phyloP scores from a whole-genome alignment of 2,329 filamentous ascomycete genomes.

The Shiraia bambusicola region DNA sequence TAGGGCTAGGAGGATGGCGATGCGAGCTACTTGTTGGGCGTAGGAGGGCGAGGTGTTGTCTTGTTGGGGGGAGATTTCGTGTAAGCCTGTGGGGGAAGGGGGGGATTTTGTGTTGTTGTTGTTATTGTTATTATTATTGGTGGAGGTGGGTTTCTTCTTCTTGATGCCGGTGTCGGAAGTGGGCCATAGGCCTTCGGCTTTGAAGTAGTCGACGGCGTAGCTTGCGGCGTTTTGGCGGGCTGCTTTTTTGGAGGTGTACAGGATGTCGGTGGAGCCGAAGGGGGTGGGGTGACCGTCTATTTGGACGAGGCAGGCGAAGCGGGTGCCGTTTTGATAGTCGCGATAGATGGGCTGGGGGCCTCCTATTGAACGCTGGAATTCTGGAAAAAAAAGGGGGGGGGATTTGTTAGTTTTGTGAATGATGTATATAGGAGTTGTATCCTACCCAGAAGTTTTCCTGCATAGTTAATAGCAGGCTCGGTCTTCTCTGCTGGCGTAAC shows the following conservation, averaged over 20 bases:
- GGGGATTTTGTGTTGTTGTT: too few species aligned
- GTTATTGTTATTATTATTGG: too few species aligned
- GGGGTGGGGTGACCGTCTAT: conserved; percentile 22
- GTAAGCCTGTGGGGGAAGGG: too few species aligned
- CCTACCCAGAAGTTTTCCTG: conserved; percentile 44
- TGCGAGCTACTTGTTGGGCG: conserved; percentile 19
- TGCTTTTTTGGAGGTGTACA: conserved; percentile 45
- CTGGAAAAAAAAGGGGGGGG: conserved; percentile 9
- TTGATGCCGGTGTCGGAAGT: conserved; percentile 30
- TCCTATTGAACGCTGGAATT: conserved; percentile 33
- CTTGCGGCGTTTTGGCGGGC: conserved; percentile 47
- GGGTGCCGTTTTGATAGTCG: conserved; percentile 37
- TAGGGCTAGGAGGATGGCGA: conserved; percentile 25
- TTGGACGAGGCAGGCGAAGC: conserved; percentile 35
- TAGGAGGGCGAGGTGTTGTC: conserved; percentile 8
- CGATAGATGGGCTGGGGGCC: conserved; percentile 39
- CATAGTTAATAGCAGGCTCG: conserved; percentile 27
- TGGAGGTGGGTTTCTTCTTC: conserved; percentile 20
- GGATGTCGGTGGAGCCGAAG: conserved; percentile 40
- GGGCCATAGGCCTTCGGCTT: conserved; percentile 37
- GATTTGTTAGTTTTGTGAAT: conserved; percentile 5
- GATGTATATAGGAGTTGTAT: conserved; percentile 1
- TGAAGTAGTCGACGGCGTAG: conserved; percentile 46
- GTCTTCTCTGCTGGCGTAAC: conserved; percentile 4
- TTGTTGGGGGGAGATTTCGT: not conserved